phyloP scores from a whole-genome alignment of 805 yeast species.

The Ogataea trehalophila region DNA sequence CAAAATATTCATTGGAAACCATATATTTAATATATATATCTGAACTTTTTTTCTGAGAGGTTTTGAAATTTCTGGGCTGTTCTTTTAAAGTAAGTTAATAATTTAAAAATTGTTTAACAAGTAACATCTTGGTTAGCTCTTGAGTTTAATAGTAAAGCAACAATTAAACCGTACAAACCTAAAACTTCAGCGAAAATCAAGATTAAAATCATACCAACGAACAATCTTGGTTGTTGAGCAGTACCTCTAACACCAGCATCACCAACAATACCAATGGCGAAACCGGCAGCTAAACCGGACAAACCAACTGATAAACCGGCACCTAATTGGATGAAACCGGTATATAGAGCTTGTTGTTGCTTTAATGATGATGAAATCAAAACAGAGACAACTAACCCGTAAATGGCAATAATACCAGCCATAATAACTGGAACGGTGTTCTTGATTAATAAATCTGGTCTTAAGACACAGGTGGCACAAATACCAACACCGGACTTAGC shows the following conservation, averaged over 20 bases:
- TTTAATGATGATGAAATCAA: conserved; percentile 84
- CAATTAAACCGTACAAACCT: conserved; percentile 97
- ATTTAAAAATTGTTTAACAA: conserved; percentile 45
- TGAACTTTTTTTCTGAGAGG: background rate
- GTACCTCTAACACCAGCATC: conserved; percentile 99
- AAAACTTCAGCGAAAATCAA: conserved; percentile 98
- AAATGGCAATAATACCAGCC: conserved; percentile 99
- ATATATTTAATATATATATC: background rate
- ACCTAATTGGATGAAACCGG: conserved; percentile 97
- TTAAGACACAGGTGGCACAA: conserved; percentile 94
- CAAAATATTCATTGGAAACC: no score
- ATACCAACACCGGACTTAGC: conserved; percentile 99
- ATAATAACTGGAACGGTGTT: conserved; percentile 95
- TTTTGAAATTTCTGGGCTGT: background rate
- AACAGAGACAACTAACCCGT: conserved; percentile 95
- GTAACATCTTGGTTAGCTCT: conserved; percentile 91
- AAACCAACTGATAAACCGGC: conserved; percentile 97
- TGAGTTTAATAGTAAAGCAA: conserved; percentile 94
- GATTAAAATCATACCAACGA: conserved; percentile 97
- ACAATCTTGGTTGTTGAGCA: conserved; percentile 96
- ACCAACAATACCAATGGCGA: conserved; percentile 98
- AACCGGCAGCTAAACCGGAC: conserved; percentile 97
- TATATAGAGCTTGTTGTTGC: conserved; percentile 89
- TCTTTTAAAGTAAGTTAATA: background rate
- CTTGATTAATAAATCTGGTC: conserved; percentile 93